phyloP scores from a whole-genome alignment of 805 yeast species.

The Cyberlindnera euphorbiiphila region DNA sequence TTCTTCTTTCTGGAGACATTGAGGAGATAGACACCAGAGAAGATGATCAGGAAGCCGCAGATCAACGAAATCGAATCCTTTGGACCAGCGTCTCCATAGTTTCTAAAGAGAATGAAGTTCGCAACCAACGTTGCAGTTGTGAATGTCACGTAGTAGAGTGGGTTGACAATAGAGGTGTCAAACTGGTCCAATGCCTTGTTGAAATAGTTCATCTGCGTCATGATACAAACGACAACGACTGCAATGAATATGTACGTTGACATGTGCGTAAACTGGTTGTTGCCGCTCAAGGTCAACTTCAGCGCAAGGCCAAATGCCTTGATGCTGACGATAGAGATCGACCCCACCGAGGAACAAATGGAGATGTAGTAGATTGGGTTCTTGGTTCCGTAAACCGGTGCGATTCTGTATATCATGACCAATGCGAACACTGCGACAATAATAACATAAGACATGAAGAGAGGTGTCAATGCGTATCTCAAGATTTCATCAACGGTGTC shows the following conservation, averaged over 20 bases:
- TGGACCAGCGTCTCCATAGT: conserved; percentile 79
- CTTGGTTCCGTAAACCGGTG: conserved; percentile 72
- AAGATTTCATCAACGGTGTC: conserved; percentile 85
- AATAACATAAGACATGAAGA: conserved; percentile 63
- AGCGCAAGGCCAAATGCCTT: conserved; percentile 92
- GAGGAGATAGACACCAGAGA: conserved; percentile 80
- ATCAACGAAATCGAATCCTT: conserved; percentile 77
- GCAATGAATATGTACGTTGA: conserved; percentile 78
- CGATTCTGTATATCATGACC: conserved; percentile 79
- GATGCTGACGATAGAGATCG: conserved; percentile 86
- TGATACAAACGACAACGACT: conserved; percentile 76
- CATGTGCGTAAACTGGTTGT: conserved; percentile 80
- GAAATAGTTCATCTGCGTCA: conserved; percentile 91
- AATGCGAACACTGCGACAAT: conserved; percentile 63
- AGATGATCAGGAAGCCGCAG: conserved; percentile 82
- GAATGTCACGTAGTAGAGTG: conserved; percentile 85
- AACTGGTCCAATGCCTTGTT: conserved; percentile 92
- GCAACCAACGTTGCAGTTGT: conserved; percentile 86
- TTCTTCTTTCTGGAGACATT: conserved; percentile 70
- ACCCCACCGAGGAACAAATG: conserved; percentile 86
- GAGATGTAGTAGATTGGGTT: conserved; percentile 89
- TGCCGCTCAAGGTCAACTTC: conserved; percentile 78
- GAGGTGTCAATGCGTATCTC: conserved; percentile 73
- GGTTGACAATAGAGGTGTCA: conserved; percentile 89
- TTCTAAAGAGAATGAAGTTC: conserved; percentile 79